These are phyloP conservation scores for Gloeostereum incarnatum DNA, from an alignment of 768 basidiomycete genomes.

Conservation along the genomic window DNA sequence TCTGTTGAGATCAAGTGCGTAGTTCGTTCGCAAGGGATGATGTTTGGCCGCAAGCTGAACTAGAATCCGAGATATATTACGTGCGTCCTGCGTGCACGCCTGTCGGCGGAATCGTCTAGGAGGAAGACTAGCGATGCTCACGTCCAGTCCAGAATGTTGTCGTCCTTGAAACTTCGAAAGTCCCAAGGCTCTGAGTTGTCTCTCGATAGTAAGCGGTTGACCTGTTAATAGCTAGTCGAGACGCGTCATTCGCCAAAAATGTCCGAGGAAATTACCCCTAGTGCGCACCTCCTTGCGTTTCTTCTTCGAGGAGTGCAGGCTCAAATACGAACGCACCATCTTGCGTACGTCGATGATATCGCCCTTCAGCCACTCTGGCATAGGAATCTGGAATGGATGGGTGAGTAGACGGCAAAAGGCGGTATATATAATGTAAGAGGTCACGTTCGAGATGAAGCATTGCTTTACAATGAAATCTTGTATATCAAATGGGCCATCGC, in stretches of 20 bases:
- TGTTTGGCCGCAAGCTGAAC: constrained; percentile 67
- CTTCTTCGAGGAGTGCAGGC: constrained; percentile 26
- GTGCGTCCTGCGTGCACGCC: constrained; percentile 56
- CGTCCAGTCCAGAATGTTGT: constrained; percentile 85
- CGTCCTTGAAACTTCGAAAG: constrained; percentile 75
- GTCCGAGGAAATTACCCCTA: no score
- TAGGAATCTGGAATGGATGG: constrained; percentile 32
- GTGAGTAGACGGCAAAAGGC: constrained; percentile 4
- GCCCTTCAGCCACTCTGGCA: constrained; percentile 68
- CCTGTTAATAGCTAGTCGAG: no score
- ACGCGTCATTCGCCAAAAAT: no score
- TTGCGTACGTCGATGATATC: constrained; percentile 71
- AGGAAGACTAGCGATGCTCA: constrained; percentile 31
- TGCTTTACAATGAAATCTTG: constrained; percentile 85
- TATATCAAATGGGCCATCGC: constrained; percentile 77
- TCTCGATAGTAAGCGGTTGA: constrained; percentile 53
- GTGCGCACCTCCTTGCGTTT: constrained; percentile 1
- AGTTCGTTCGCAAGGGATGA: constrained; percentile 65
- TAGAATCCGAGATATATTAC: constrained; percentile 81
- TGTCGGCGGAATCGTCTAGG: constrained; percentile 7
- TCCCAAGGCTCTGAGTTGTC: constrained; percentile 67
- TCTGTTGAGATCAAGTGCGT: constrained; percentile 49
- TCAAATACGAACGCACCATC: constrained; percentile 41
- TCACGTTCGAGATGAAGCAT: constrained; percentile 76
- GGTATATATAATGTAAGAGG: constrained; percentile 14